A percentile compares a stretch with the other conserved stretches of the same genome.
Evolutionary conservation across 169 alveolate species (phyloP).

Genomic region (Eimeria falciformis): DNA sequence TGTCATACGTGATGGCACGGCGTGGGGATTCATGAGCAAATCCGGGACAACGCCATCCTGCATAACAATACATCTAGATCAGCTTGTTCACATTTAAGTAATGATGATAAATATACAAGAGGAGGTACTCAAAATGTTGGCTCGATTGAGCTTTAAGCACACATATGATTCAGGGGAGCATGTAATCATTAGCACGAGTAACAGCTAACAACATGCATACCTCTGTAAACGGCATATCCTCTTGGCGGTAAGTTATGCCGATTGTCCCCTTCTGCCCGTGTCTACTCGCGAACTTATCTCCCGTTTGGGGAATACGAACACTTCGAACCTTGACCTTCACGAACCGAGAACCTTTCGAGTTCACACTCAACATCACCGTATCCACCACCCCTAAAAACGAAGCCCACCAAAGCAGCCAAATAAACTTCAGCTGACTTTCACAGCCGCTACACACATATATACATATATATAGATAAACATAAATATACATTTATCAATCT

Average conservation of each 20-base stretch:
- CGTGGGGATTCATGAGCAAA: slow-evolving; percentile 99
- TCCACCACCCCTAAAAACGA: slow-evolving; percentile 94
- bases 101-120: background rate
- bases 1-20: slow-evolving; percentile 99
- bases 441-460: too few relatives aligned
- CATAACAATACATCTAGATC: background rate
- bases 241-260: slow-evolving; percentile 99
- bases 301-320: slow-evolving; percentile 98
- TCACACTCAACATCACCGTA: slow-evolving; percentile 96
- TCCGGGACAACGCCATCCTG: slow-evolving; percentile 98
- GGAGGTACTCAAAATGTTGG: too few relatives aligned
- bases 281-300: slow-evolving; percentile 99
- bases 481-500: background rate
- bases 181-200: too few relatives aligned
- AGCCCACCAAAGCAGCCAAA: too few relatives aligned
- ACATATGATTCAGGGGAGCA: too few relatives aligned
- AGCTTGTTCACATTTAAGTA: background rate
- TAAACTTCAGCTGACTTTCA: too few relatives aligned
- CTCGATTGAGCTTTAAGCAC: too few relatives aligned
- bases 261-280: slow-evolving; percentile 99
- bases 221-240: slow-evolving; percentile 98
- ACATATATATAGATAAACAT: too few relatives aligned
- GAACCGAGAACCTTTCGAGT: slow-evolving; percentile 96
- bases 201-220: slow-evolving; percentile 1
- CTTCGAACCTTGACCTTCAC: slow-evolving; percentile 98